Percentiles rank a stretch among this genome's conserved stretches.
Conservation (phyloP, 129 eudicot species). For the Chrysanthemum seticuspe region DNA sequence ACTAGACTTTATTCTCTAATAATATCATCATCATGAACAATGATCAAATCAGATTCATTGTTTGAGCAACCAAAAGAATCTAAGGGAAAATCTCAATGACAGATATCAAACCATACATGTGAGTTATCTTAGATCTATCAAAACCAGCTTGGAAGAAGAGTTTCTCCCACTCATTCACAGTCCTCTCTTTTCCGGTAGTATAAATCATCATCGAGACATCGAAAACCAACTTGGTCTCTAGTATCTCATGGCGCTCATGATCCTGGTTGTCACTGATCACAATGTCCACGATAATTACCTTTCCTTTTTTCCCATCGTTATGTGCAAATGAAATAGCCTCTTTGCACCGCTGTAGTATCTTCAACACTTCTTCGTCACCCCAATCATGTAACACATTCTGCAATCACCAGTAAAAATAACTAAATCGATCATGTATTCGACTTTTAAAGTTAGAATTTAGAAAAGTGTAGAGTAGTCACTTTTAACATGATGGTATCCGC, state of each 20-base stretch:
- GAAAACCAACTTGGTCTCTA: conserved; percentile 26
- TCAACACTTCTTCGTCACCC: conserved; percentile 34
- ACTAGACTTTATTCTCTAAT: too few relatives aligned
- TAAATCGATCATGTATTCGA: too few relatives aligned
- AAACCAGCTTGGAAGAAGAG: conserved; percentile 23
- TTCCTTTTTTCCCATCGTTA: conserved; percentile 30
- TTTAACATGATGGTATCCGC: conserved; percentile 40
- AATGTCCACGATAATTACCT: conserved; percentile 33
- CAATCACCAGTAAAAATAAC: neutral
- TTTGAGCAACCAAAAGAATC: neutral
- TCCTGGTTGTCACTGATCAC: conserved; percentile 13
- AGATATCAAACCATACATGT: conserved; percentile 22
- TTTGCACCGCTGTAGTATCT: conserved; percentile 24
- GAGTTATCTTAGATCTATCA: conserved; percentile 25
- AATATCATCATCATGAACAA: too few relatives aligned
- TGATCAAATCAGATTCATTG: too few relatives aligned
- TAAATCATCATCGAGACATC: conserved; percentile 32
- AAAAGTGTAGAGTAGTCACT: conserved; percentile 7
- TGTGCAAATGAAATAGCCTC: conserved; percentile 16
- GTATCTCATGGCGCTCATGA: conserved; percentile 11
- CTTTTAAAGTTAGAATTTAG: neutral
- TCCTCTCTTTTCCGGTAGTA: conserved; percentile 29
- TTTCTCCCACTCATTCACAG: conserved; percentile 23
- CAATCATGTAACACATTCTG: conserved; percentile 37
- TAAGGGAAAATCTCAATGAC: conserved; percentile 32